A percentile compares a stretch with the other conserved stretches of the same genome.
phyloP scores from a whole-genome alignment of 768 basidiomycete species.

The Russula ochroleuca region DNA sequence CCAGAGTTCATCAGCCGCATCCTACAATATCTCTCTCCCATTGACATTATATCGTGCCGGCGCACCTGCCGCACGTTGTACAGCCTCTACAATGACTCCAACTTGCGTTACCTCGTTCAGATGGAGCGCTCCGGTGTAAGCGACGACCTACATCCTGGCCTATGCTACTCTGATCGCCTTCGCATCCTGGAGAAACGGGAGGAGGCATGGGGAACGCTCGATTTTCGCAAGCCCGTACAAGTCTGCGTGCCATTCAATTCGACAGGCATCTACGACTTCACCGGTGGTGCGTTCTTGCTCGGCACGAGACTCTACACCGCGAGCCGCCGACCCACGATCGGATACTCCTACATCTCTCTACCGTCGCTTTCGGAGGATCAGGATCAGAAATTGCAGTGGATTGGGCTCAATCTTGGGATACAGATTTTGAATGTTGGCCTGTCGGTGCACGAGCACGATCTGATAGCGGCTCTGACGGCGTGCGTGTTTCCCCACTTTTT shows the following conservation, averaged over 20 bases:
- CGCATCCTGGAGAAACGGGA: slow-evolving; percentile 18
- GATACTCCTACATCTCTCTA: slow-evolving; percentile 19
- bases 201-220: slow-evolving; percentile 19
- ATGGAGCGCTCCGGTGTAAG: slow-evolving; percentile 18
- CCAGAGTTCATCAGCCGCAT: slow-evolving; percentile 17
- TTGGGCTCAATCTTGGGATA: neutral
- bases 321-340: slow-evolving; percentile 9
- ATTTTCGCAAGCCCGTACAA: slow-evolving; percentile 4
- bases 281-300: slow-evolving; percentile 25
- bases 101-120: slow-evolving; percentile 22
- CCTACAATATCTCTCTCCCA: slow-evolving; percentile 5
- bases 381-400: slow-evolving; percentile 8
- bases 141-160: slow-evolving; percentile 11
- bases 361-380: slow-evolving; percentile 11
- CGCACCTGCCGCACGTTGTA: slow-evolving; percentile 14
- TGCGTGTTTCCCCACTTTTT: slow-evolving; percentile 5
- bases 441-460: slow-evolving; percentile 24
- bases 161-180: slow-evolving; percentile 18
- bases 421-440: slow-evolving; percentile 25
- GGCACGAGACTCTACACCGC: slow-evolving; percentile 15
- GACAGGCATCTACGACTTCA: slow-evolving; percentile 28
- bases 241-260: slow-evolving; percentile 20
- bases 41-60: slow-evolving; percentile 18
- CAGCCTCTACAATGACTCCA: slow-evolving; percentile 4
- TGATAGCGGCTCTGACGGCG: slow-evolving; percentile 23